Evolutionary conservation across 208 protist genomes (phyloP).

Genomic region (Crithidia fasciculata): DNA sequence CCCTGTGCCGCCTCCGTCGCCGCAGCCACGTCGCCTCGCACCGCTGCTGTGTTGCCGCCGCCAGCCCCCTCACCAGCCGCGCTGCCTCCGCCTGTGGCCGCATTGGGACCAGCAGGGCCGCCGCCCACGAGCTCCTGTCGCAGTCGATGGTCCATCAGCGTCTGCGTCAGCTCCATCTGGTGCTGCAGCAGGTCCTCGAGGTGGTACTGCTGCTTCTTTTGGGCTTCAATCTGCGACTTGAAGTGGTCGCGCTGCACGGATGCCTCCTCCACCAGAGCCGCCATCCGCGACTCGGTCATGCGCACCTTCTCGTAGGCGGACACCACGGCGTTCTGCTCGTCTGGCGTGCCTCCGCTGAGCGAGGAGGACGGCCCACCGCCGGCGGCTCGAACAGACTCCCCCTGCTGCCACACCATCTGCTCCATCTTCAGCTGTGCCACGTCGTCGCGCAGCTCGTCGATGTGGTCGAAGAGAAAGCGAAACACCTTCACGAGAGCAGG

Average conservation of each 20-base stretch:
- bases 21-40: neutral
- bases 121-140: conserved; percentile 17
- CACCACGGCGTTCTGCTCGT: conserved; percentile 54
- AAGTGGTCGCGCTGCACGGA: conserved; percentile 79
- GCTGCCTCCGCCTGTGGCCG: neutral
- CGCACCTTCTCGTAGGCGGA: conserved; percentile 71
- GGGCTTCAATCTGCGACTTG: conserved; percentile 60
- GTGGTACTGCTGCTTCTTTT: conserved; percentile 43
- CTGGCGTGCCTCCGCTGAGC: conserved; percentile 14
- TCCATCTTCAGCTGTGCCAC: conserved; percentile 22
- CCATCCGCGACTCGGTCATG: conserved; percentile 70
- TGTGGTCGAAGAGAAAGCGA: conserved; percentile 74
- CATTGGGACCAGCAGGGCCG: neutral
- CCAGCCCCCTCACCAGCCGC: neutral
- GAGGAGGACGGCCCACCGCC: neutral
- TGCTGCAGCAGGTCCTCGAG: conserved; percentile 73
- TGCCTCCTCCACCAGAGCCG: conserved; percentile 74
- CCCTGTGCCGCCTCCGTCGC: too few species aligned
- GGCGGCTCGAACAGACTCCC: neutral
- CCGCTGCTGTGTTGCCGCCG: neutral
- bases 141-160: conserved; percentile 35
- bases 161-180: conserved; percentile 72
- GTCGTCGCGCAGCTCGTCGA: conserved; percentile 68
- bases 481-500: conserved; percentile 69
- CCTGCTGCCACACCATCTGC: conserved; percentile 5